phyloP scores from a whole-genome alignment of 192 early-diverging fungal species.

The Gamsiella multidivaricata region DNA sequence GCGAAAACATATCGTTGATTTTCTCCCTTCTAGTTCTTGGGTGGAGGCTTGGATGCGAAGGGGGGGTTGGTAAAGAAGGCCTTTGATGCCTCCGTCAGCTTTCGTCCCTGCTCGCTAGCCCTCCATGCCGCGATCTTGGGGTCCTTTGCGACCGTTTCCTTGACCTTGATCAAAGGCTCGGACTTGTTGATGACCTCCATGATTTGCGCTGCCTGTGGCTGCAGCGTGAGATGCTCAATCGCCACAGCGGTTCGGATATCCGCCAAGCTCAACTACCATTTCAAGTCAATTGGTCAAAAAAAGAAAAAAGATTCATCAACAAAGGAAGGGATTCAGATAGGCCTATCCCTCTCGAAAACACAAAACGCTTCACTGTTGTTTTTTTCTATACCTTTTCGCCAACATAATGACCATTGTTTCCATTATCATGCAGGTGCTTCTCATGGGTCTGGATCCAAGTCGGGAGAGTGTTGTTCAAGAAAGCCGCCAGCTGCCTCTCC shows the following conservation, averaged over 20 bases:
- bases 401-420: slow-evolving; percentile 38
- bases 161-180: slow-evolving; percentile 10
- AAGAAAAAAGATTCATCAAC: neutral
- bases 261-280: slow-evolving; percentile 32
- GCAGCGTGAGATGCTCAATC: slow-evolving; percentile 18
- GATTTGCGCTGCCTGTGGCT: neutral
- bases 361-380: too few species aligned
- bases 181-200: slow-evolving; percentile 24
- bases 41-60: neutral
- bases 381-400: slow-evolving; percentile 26
- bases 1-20: too few species aligned
- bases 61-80: slow-evolving; percentile 31
- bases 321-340: too few species aligned
- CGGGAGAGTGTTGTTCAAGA: neutral
- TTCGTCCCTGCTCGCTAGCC: neutral
- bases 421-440: slow-evolving; percentile 31
- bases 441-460: slow-evolving; percentile 21
- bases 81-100: neutral
- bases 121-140: slow-evolving; percentile 40
- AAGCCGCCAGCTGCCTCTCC: neutral
- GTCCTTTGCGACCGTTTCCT: slow-evolving; percentile 18
- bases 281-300: neutral
- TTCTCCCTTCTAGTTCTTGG: too few species aligned
- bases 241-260: slow-evolving; percentile 22
- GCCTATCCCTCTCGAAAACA: too few species aligned